Base-by-base conservation (phyloP, 345 rosid species). In the Sisymbrium altissimum region DNA sequence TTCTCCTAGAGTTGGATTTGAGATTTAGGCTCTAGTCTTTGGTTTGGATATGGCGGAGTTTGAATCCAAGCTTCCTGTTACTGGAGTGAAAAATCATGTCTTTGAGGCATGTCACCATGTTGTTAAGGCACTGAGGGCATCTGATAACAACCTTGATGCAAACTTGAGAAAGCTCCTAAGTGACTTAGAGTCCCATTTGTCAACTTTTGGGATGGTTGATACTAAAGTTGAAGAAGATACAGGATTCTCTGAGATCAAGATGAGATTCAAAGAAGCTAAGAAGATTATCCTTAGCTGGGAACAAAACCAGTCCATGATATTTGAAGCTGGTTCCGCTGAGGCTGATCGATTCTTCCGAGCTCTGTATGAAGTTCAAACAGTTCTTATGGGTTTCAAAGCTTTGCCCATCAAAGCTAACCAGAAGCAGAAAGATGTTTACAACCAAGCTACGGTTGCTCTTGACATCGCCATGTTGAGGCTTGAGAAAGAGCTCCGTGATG, bases 381-480 rank as follows among this genome's bases (percentile, higher is more conserved):
- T 84, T 71, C 56, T 81, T 10, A 68, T 62, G 70, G 76, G 75
- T 62, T 52, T 83, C 57, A 78, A 50, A 29, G 75, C 78, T 44
- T 13, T 71, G 59, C 76, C 85, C 29, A 17, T 49, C 45, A 63
- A 66, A 21, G 77, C 71, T 58, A 82, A 68, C 55, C 70, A 38
- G 45, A 81, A 70, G 74, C 82, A 72, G 77, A 82, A 72, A 73
- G 91, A 90, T 36, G 63, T 84, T 74, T 71, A 68, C 70, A 48
- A 75, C 60, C 86, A 74, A 35, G 96, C 89, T 41, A 68, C 83
- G 17, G 50, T 72, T 60, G 64, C 72, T 36, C 72, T 85, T 70
- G 88, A 87, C 83, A 66, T 72, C 38, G 96, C 91, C 17, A 93
- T 93, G 97, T 64, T 83, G 9, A 85, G 88, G 85, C 92, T 93